These are phyloP conservation scores for Keithomyces neogunnii DNA, from an alignment of 2,329 filamentous ascomycete species.

Conservation along the genomic window DNA sequence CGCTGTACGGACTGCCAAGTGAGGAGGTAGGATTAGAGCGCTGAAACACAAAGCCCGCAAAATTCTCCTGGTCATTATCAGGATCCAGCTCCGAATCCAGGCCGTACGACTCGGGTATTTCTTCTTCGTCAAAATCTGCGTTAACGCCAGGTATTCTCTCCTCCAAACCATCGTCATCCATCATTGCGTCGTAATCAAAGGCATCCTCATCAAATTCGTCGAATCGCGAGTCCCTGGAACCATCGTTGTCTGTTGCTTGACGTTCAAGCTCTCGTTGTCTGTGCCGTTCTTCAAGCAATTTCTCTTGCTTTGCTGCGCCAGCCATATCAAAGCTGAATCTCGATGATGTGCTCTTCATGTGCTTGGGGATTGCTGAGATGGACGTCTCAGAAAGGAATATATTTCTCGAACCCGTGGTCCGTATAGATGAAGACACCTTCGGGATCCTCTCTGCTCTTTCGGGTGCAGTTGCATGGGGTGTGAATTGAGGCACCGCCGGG, in stretches of 20 bases:
- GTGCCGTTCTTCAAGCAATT: slow-evolving; percentile 64
- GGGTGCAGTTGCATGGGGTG: not conserved
- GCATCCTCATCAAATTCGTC: slow-evolving; percentile 55
- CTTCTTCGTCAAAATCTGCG: slow-evolving; percentile 12
- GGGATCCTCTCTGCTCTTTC: not conserved
- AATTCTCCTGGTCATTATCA: slow-evolving; percentile 51
- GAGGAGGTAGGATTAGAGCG: slow-evolving; percentile 43
- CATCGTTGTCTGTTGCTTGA: slow-evolving; percentile 30
- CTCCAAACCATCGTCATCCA: slow-evolving; percentile 57
- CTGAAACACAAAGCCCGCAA: slow-evolving; percentile 51
- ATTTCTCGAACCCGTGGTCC: slow-evolving; percentile 39
- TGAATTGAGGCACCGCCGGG: not conserved
- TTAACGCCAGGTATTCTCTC: slow-evolving; percentile 57
- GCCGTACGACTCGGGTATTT: slow-evolving; percentile 18
- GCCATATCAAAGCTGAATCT: slow-evolving; percentile 78
- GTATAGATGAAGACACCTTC: slow-evolving; percentile 13
- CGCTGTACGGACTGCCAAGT: slow-evolving; percentile 39
- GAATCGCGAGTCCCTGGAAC: slow-evolving; percentile 42
- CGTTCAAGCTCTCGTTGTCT: slow-evolving; percentile 58
- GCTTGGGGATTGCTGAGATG: slow-evolving; percentile 45
- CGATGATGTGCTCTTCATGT: slow-evolving; percentile 70
- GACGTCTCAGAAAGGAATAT: slow-evolving; percentile 42
- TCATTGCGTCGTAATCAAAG: slow-evolving; percentile 55
- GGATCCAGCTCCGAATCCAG: slow-evolving; percentile 30
- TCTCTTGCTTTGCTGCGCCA: slow-evolving; percentile 58